Evolutionary conservation across 495 filamentous ascomycete genomes (phyloP).

Genomic region (Xylaria intraflava): DNA sequence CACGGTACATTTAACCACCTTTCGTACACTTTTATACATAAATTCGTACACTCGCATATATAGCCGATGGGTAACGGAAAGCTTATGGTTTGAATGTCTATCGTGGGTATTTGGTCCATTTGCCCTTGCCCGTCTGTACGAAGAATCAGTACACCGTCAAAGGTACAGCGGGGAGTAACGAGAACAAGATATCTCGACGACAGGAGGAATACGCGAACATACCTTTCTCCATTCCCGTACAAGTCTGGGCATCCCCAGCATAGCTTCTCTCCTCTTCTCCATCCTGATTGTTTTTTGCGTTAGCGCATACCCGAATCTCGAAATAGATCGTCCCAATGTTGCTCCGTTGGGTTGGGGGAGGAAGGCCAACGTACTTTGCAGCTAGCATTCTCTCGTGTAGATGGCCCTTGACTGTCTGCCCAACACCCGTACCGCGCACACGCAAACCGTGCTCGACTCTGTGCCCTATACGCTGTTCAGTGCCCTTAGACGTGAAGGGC

Average conservation of each 20-base stretch:
- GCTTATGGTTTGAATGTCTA: conserved; percentile 23
- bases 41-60: conserved; percentile 25
- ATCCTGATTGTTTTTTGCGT: conserved; percentile 49
- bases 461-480: conserved; percentile 57
- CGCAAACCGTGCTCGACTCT: conserved; percentile 65
- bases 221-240: conserved; percentile 92
- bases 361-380: conserved; percentile 50
- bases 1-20: background rate
- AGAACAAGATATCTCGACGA: background rate
- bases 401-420: conserved; percentile 92
- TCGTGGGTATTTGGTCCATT: conserved; percentile 89
- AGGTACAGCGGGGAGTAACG: background rate
- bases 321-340: background rate
- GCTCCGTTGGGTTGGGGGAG: background rate
- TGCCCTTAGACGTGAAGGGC: conserved; percentile 69
- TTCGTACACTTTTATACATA: conserved; percentile 18
- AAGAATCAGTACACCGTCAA: background rate
- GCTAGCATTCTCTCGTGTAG: conserved; percentile 83
- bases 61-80: conserved; percentile 4
- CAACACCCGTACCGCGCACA: conserved; percentile 85
- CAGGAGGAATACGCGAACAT: conserved; percentile 20
- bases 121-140: conserved; percentile 68
- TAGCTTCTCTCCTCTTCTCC: conserved; percentile 82
- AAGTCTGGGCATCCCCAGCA: conserved; percentile 88
- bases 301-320: conserved; percentile 9